Conservation (phyloP, 1,284 basidiomycete genomes). For the Leccinum pallidistipes region DNA sequence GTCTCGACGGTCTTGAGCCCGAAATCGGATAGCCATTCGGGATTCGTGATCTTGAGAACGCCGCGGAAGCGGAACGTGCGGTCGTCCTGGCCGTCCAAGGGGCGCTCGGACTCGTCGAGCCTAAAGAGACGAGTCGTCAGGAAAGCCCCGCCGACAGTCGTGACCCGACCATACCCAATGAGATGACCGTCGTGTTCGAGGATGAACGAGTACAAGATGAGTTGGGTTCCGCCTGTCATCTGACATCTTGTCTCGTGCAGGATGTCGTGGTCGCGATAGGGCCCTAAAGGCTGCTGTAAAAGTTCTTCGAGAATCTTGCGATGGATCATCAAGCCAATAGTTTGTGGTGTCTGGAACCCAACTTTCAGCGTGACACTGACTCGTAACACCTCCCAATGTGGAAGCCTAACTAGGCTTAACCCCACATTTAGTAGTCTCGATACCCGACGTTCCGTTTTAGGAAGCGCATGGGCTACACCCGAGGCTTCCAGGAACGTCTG, state of each 20-base stretch:
- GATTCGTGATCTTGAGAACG: constrained; percentile 41
- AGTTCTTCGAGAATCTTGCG: constrained; percentile 23
- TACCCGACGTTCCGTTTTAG: no score
- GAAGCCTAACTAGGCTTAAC: no score
- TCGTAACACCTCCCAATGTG: no score
- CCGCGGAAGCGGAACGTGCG: constrained; percentile 46
- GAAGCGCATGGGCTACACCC: no score
- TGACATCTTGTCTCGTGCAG: constrained; percentile 23
- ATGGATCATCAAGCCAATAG: constrained; percentile 22
- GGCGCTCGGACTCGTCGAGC: constrained; percentile 32
- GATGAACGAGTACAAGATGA: constrained; percentile 31
- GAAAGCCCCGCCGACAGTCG: neutral
- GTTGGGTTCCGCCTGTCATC: constrained; percentile 7
- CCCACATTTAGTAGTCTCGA: no score
- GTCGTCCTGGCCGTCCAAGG: constrained; percentile 15
- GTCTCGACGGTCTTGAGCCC: constrained; percentile 41
- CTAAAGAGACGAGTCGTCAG: constrained; percentile 7
- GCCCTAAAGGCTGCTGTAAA: constrained; percentile 29
- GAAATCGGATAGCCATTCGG: constrained; percentile 46
- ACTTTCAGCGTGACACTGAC: neutral
- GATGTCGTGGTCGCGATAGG: constrained; percentile 31
- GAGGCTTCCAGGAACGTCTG: no score
- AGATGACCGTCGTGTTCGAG: constrained; percentile 29
- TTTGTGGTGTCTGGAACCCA: neutral
- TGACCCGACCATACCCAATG: constrained; percentile 20